Conservation (phyloP, 148 eudicot genomes). For the Arctostaphylos glauca region DNA sequence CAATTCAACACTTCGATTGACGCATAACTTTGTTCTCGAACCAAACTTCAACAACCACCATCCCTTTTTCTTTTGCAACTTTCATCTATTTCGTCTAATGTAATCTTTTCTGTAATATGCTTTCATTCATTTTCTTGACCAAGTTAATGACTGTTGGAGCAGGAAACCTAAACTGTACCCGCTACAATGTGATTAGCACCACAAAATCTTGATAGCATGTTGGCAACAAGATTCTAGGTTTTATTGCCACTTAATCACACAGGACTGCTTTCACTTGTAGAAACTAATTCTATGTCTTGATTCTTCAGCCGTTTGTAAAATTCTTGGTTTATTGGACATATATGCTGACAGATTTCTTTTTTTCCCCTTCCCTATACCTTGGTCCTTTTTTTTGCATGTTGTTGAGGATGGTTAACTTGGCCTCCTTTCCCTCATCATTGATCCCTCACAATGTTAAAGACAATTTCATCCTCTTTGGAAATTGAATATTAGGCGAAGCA, state of each 20-base stretch:
- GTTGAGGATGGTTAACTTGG: background rate
- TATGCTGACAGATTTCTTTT: background rate
- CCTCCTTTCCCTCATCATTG: background rate
- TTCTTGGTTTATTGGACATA: background rate
- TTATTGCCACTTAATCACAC: background rate
- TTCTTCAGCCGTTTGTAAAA: background rate
- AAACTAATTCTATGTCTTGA: background rate
- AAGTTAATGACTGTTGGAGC: background rate
- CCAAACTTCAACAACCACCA: background rate
- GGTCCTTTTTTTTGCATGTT: background rate
- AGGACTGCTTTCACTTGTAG: background rate
- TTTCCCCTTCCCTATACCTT: background rate
- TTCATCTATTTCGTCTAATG: too few species aligned
- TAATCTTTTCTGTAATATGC: background rate
- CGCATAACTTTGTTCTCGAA: background rate
- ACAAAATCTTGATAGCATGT: background rate
- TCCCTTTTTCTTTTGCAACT: background rate
- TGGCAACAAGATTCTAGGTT: background rate
- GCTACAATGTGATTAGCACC: background rate
- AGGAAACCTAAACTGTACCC: background rate
- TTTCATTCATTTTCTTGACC: slow-evolving; percentile 1
- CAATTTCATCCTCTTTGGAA: slow-evolving; percentile 4
- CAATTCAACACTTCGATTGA: background rate
- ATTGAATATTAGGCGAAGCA: background rate
- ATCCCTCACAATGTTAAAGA: background rate